Conservation (phyloP, 2,329 filamentous ascomycete genomes). For the Plenodomus tracheiphilus region DNA sequence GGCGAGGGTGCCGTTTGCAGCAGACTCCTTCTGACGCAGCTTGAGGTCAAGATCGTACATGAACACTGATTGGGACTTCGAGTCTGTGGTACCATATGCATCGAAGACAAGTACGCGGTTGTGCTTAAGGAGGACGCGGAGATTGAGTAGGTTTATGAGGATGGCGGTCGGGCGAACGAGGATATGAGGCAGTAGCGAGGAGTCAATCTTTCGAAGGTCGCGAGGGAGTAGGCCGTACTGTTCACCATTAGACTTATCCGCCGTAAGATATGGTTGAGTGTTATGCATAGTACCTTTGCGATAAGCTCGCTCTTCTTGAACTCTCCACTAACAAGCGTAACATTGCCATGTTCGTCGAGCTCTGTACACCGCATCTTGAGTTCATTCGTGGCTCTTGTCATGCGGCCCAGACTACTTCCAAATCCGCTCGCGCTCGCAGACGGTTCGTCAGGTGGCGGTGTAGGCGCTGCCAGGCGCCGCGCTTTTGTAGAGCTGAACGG, state of each 20-base stretch:
- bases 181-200: constrained; percentile 91
- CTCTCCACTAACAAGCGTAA: constrained; percentile 90
- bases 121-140: constrained; percentile 92
- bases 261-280: background rate
- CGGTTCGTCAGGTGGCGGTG: constrained; percentile 62
- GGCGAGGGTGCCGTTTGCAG: constrained; percentile 62
- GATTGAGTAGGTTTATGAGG: constrained; percentile 91
- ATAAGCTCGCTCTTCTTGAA: constrained; percentile 98
- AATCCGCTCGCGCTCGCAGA: constrained; percentile 46
- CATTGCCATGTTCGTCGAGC: constrained; percentile 88
- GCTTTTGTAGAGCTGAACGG: constrained; percentile 35
- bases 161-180: constrained; percentile 92
- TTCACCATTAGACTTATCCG: constrained; percentile 10
- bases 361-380: constrained; percentile 90
- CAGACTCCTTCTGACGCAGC: constrained; percentile 74
- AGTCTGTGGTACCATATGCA: constrained; percentile 90
- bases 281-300: constrained; percentile 67
- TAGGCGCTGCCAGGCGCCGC: constrained; percentile 55
- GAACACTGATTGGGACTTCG: constrained; percentile 93
- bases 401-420: constrained; percentile 61
- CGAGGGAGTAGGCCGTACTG: constrained; percentile 91
- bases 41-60: constrained; percentile 97
- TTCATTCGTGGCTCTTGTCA: constrained; percentile 80
- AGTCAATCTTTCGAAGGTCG: constrained; percentile 96
- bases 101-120: constrained; percentile 95